Base-by-base conservation (phyloP, 306 rosid genomes). In the Canavalia ensiformis region DNA sequence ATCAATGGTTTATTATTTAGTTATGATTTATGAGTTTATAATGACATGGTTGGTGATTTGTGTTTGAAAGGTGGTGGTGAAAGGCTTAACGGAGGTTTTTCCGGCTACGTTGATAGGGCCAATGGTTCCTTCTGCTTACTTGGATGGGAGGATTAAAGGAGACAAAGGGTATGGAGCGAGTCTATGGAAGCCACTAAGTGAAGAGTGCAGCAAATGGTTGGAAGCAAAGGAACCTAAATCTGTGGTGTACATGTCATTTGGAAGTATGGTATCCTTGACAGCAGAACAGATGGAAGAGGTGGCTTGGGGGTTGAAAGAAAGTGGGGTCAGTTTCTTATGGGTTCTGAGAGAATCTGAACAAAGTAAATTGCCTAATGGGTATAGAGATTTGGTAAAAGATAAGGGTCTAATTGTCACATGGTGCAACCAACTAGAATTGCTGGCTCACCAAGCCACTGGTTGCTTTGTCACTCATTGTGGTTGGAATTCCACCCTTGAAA, bases 401-500 rank as follows among this genome's bases (percentile, higher is more conserved):
- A 83, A 81, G 55, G 84, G 91, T 68, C 29, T 85, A 51, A 59
- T 85, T 39, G 86, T 88, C 7, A 68, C 87, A 59, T 88, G 91
- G 89, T 89, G 93, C 31, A 89, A 89, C 91, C 93, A 88, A 28
- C 85, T 91, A n/a, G 91, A 91, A 30, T 59, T 84, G 12, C 72
- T 91, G 34, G 89, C 82, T 8, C 83, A 91, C 76, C 67, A 77
- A 74, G 86, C 90, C 9, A 75, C 88, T 8, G 91, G 89, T 1
- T 86, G 89, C 71, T 92, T 92, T 81, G 91, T 90, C 76, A 88
- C 90, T 0, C 94, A 90, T 11, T 90, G 97, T 50, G 92, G 94
- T 3, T 85, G 97, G 97, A 92, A 92, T 18, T 92, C 92, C 0
- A 92, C 93, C 5, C 89, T 91, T 0, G 97, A 91, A 77, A 91